phyloP scores from a whole-genome alignment of 2,329 filamentous ascomycete species.

The Beauveria medogensis region DNA sequence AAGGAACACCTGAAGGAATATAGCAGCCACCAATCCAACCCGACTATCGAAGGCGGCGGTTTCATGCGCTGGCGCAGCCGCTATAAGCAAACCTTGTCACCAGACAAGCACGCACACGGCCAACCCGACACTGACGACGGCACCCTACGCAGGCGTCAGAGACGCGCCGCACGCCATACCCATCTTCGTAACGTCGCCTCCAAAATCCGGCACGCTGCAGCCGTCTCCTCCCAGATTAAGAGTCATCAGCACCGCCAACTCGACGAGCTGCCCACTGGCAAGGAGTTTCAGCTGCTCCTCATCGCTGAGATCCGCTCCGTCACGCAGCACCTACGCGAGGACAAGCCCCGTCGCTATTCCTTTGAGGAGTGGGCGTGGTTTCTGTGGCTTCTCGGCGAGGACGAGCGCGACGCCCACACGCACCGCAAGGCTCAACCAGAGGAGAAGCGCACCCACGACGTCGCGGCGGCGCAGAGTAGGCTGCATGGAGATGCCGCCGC shows the following conservation, averaged over 20 bases:
- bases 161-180: neutral
- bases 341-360: constrained; percentile 55
- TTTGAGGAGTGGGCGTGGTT: constrained; percentile 88
- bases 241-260: constrained; percentile 29
- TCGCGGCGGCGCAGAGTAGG: constrained; percentile 3
- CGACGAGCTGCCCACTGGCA: constrained; percentile 31
- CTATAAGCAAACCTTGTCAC: neutral
- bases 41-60: neutral
- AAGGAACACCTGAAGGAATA: constrained; percentile 36
- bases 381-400: constrained; percentile 65
- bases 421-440: constrained; percentile 36
- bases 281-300: constrained; percentile 56
- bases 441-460: constrained; percentile 14
- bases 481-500: constrained; percentile 18
- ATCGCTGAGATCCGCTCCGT: constrained; percentile 63
- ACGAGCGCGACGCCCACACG: constrained; percentile 42
- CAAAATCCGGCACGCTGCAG: constrained; percentile 8
- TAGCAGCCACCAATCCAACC: constrained; percentile 21
- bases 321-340: constrained; percentile 51
- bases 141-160: neutral
- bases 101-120: neutral
- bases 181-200: neutral
- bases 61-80: neutral
- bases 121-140: constrained; percentile 1
- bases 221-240: neutral